Evolutionary conservation across 805 yeast genomes (phyloP).

Genomic region (Wickerhamiella dianesei): DNA sequence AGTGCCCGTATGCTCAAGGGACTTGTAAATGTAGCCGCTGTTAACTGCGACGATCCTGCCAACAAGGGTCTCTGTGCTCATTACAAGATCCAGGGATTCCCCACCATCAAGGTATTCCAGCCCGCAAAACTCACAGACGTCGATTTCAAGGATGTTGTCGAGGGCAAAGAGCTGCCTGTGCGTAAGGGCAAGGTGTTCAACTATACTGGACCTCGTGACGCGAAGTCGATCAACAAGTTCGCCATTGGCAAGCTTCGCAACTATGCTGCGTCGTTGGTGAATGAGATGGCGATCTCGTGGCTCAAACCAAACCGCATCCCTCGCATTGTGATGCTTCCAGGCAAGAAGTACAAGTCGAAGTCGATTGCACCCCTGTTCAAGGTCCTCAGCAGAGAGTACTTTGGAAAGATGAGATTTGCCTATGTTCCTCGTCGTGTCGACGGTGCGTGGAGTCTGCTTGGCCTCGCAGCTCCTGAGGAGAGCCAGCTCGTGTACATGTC

Average conservation of each 20-base stretch:
- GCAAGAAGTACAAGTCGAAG: slow-evolving; percentile 17
- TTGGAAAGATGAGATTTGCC: slow-evolving; percentile 21
- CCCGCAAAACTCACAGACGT: slow-evolving; percentile 50
- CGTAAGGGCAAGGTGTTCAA: slow-evolving; percentile 20
- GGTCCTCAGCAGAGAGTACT: slow-evolving; percentile 22
- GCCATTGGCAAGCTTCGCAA: slow-evolving; percentile 21
- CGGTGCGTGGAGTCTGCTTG: slow-evolving; percentile 19
- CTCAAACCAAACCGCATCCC: slow-evolving; percentile 17
- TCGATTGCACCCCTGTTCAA: slow-evolving; percentile 23
- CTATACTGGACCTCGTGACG: slow-evolving; percentile 23
- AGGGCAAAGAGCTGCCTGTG: slow-evolving; percentile 15
- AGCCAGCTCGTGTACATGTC: slow-evolving; percentile 19
- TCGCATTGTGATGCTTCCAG: slow-evolving; percentile 21
- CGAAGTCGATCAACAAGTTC: slow-evolving; percentile 19
- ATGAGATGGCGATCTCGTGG: slow-evolving; percentile 17
- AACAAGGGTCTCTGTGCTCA: slow-evolving; percentile 60
- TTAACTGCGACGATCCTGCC: slow-evolving; percentile 62
- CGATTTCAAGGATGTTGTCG: slow-evolving; percentile 20
- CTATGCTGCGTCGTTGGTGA: slow-evolving; percentile 19
- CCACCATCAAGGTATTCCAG: slow-evolving; percentile 69
- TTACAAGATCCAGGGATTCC: slow-evolving; percentile 61
- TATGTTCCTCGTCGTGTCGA: slow-evolving; percentile 19
- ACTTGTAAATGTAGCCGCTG: slow-evolving; percentile 49
- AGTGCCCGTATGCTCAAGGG: slow-evolving; percentile 46
- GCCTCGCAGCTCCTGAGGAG: slow-evolving; percentile 16